Percentiles rank a stretch among this genome's conserved stretches.
Conservation (phyloP, 441 rosid genomes). For the Syzygium syzygioides region DNA sequence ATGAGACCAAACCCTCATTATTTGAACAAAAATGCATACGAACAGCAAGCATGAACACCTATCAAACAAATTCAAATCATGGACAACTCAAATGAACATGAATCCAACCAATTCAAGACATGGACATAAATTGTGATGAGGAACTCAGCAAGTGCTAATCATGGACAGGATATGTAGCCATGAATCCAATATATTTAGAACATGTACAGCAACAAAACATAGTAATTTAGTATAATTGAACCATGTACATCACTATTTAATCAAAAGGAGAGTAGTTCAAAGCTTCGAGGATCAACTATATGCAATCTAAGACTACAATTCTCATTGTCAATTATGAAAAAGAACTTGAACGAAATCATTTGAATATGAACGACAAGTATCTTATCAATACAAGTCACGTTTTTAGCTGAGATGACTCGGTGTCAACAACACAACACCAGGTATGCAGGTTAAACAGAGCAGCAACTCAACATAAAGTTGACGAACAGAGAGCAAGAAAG, state of each 20-base stretch:
- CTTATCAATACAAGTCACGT: not conserved
- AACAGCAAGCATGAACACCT: not conserved
- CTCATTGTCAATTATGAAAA: not conserved
- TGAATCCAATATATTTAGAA: not conserved
- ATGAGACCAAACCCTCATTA: not conserved
- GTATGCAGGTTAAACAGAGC: not conserved
- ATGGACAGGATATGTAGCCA: not conserved
- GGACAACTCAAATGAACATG: not conserved
- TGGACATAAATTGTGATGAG: not conserved
- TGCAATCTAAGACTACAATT: not conserved
- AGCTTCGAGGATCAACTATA: not conserved
- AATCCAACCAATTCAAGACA: not conserved
- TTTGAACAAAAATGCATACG: no score
- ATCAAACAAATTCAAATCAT: no score
- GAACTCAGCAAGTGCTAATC: not conserved
- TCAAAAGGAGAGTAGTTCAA: not conserved
- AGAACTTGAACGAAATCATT: not conserved
- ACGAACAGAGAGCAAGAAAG: no score
- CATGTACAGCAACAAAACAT: not conserved
- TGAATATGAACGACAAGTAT: not conserved
- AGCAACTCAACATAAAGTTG: not conserved
- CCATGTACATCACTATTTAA: not conserved
- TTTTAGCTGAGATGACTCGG: no score
- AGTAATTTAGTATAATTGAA: not conserved
- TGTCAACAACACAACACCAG: not conserved